Base-by-base conservation (phyloP, 1,284 basidiomycete genomes). In the Rugosomyces carneus region DNA sequence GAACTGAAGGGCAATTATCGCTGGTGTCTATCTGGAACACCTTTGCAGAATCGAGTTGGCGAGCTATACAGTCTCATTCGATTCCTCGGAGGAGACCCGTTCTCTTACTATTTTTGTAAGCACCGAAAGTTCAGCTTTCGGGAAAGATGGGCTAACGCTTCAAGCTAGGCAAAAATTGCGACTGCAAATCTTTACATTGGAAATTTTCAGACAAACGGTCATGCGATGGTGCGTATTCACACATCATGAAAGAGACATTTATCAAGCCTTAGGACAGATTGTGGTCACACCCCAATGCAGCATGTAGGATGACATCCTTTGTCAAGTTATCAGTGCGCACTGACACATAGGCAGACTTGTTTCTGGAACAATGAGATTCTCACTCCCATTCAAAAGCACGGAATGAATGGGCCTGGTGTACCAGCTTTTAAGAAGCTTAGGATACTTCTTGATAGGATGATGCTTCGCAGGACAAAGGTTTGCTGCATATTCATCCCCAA, bases 21-120 rank as follows among this genome's bases (percentile, higher is more conserved):
- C 52, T 99, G 96, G 96, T 99, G 96, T 65, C 72, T 99, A 24
- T 97, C 93, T 20, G 96, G 95, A n/a, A 97, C 94, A n/a, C 94
- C 93, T 0, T 68, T 94, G 10, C 91, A 98, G 66, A 96, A 96
- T 59, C 84, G 95, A 51, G 96, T 99, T 11, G 96, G 96, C 53
- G 96, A 99, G 64, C 71, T 99, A 35, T 99, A 99, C 70, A 96
- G 93, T 63, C 79, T 98, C 47, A 84, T 99, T 48, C 76, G 89
- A 48, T 97, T 96, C 68, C 67, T 97, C 47, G 93, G 93, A 18
- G 90, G 89, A 11, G 91, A 94, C 61, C 91, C 90, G 0, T 93
- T 93, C 63, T 84, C 88, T 1, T 91, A 80, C 65, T 96, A 96
- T 65, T 96, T 93, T 66, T 96, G 93, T 85, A 69, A 72, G 82